phyloP scores from a whole-genome alignment of 768 basidiomycete species.

The Megacollybia marginata region DNA sequence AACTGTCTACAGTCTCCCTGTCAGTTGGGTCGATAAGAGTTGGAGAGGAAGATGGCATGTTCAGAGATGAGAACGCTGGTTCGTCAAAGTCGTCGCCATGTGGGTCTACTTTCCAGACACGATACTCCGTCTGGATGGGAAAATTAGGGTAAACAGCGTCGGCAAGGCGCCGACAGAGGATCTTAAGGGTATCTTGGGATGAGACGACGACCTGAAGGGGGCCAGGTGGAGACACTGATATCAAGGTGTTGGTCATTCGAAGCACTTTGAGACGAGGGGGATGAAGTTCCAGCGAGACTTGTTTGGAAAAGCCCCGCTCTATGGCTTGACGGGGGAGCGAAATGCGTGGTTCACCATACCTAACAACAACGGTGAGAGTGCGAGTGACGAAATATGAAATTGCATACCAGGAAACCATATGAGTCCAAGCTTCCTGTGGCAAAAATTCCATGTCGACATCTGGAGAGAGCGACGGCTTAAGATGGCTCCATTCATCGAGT shows the following conservation, averaged over 20 bases:
- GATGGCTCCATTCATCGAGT: conserved; percentile 44
- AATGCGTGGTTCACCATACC: conserved; percentile 61
- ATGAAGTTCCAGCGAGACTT: conserved; percentile 59
- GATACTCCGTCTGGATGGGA: conserved; percentile 32
- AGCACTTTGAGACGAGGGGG: conserved; percentile 60
- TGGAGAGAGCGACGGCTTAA: conserved; percentile 43
- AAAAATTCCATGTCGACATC: conserved; percentile 70
- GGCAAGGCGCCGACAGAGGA: conserved; percentile 34
- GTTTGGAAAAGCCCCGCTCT: conserved; percentile 41
- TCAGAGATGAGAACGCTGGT: conserved; percentile 26
- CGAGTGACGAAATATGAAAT: conserved; percentile 5
- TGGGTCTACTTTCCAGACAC: conserved; percentile 56
- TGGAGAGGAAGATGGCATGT: conserved; percentile 22
- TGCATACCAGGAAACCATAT: conserved; percentile 63
- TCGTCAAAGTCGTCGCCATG: conserved; percentile 27
- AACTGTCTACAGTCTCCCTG: no score
- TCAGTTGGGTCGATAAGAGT: conserved; percentile 5
- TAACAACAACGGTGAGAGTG: conserved; percentile 19
- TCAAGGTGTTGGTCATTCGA: conserved; percentile 29
- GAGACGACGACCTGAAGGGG: conserved; percentile 40
- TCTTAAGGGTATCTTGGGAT: conserved; percentile 38
- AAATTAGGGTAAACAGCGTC: conserved; percentile 23
- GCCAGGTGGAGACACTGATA: conserved; percentile 11
- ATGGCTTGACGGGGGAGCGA: conserved; percentile 66
- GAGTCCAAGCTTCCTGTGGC: conserved; percentile 63